Conservation (phyloP, 139 green algal genomes). For the Astrephomene gubernaculifera region DNA sequence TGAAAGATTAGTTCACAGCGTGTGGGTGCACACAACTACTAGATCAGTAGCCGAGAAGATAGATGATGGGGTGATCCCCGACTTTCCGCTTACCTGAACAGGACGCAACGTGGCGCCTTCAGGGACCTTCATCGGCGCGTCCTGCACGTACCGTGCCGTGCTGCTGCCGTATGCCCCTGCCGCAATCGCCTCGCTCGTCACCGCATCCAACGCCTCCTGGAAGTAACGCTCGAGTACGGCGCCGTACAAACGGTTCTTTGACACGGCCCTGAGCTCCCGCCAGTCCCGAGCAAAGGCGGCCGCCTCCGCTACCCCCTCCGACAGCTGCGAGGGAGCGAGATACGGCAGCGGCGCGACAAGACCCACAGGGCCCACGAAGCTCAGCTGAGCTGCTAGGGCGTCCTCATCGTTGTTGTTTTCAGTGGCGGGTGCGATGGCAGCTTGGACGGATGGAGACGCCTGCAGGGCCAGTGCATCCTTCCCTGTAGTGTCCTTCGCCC, state of each 20-base stretch:
- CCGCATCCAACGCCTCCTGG: constrained; percentile 64
- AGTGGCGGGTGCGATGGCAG: background rate
- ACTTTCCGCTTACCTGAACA: constrained; percentile 28
- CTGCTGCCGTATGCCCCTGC: constrained; percentile 71
- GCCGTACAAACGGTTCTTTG: constrained; percentile 49
- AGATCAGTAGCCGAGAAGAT: too few relatives aligned
- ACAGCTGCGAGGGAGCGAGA: constrained; percentile 44
- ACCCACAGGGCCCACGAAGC: constrained; percentile 64
- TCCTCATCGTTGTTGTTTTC: background rate
- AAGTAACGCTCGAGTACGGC: constrained; percentile 36
- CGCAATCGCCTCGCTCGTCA: constrained; percentile 57
- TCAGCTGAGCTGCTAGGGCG: background rate
- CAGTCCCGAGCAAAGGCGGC: constrained; percentile 80
- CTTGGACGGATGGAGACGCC: too few relatives aligned
- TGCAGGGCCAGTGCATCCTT: too few relatives aligned
- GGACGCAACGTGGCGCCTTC: constrained; percentile 39
- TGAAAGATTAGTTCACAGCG: too few relatives aligned
- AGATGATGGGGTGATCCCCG: too few relatives aligned
- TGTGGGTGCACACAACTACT: too few relatives aligned
- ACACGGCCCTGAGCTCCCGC: constrained; percentile 74
- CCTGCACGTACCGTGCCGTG: constrained; percentile 67
- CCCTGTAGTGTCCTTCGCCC: too few relatives aligned
- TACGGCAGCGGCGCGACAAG: constrained; percentile 52
- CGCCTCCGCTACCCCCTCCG: constrained; percentile 64
- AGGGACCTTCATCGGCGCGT: constrained; percentile 39